phyloP scores from a whole-genome alignment of 2,329 filamentous ascomycete species.

The Monosporascus ibericus region DNA sequence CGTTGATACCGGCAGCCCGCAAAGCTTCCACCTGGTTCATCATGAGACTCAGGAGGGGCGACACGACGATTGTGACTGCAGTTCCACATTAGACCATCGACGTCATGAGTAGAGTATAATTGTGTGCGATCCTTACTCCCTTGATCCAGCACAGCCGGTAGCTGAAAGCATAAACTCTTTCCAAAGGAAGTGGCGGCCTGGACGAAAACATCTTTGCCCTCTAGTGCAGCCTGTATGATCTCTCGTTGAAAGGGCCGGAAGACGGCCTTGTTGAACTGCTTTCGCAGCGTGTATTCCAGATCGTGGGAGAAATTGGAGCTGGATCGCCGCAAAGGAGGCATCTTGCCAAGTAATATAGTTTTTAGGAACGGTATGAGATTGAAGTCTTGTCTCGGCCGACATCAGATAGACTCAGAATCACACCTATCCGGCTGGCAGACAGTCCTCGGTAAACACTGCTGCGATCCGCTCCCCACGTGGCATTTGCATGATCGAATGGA shows the following conservation, averaged over 20 bases:
- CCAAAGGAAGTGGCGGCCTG: slow-evolving; percentile 89
- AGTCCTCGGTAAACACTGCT: not conserved
- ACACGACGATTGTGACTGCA: slow-evolving; percentile 81
- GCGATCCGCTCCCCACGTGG: not conserved
- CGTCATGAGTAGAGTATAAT: not conserved
- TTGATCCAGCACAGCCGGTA: slow-evolving; percentile 80
- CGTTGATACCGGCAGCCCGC: slow-evolving; percentile 65
- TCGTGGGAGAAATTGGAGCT: slow-evolving; percentile 34
- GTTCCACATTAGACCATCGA: not conserved
- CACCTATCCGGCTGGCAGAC: not conserved
- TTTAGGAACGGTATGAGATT: too few species aligned
- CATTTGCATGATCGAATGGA: not conserved
- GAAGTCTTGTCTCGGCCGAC: too few species aligned
- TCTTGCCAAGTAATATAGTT: slow-evolving; percentile 6
- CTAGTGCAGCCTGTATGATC: slow-evolving; percentile 75
- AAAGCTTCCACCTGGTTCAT: slow-evolving; percentile 89
- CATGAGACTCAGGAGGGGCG: slow-evolving; percentile 85
- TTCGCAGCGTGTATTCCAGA: slow-evolving; percentile 58
- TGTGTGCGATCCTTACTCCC: slow-evolving; percentile 58
- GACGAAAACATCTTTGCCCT: slow-evolving; percentile 84
- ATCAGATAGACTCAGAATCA: too few species aligned
- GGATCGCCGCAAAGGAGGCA: slow-evolving; percentile 25
- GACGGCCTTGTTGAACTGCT: slow-evolving; percentile 56
- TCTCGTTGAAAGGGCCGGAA: slow-evolving; percentile 75
- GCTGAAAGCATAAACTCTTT: slow-evolving; percentile 88